phyloP scores from a whole-genome alignment of 2,329 filamentous ascomycete species.

The Aspergillus sp. region DNA sequence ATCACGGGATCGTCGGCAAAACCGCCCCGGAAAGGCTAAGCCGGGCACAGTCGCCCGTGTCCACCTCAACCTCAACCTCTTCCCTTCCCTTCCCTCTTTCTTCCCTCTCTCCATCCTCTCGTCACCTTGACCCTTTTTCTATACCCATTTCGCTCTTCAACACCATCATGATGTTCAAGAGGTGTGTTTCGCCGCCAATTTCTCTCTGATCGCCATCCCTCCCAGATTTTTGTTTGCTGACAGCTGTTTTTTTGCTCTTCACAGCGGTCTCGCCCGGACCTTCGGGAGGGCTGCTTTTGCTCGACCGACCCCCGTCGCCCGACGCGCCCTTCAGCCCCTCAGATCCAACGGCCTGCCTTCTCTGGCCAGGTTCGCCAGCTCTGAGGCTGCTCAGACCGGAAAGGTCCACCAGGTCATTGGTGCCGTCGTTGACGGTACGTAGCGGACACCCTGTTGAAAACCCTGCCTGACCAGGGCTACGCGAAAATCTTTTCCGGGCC shows the following conservation, averaged over 20 bases:
- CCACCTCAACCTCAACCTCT: constrained; percentile 23
- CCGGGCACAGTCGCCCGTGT: constrained; percentile 26
- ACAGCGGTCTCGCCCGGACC: constrained; percentile 62
- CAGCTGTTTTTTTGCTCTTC: constrained; percentile 27
- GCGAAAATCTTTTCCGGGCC: constrained; percentile 41
- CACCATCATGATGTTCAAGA: constrained; percentile 58
- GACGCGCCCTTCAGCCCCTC: constrained; percentile 54
- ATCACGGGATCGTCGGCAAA: constrained; percentile 41
- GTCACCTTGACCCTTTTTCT: constrained; percentile 27
- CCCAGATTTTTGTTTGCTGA: constrained; percentile 15
- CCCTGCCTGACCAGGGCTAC: constrained; percentile 11
- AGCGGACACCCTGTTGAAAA: constrained; percentile 16
- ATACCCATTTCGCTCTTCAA: constrained; percentile 37
- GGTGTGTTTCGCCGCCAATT: constrained; percentile 40
- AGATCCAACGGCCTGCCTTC: constrained; percentile 55
- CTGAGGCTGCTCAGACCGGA: constrained; percentile 54
- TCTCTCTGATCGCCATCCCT: constrained; percentile 5
- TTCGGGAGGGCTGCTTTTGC: constrained; percentile 57
- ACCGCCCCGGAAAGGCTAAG: constrained; percentile 39
- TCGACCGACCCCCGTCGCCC: constrained; percentile 51
- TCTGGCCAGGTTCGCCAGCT: constrained; percentile 59
- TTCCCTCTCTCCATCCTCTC: constrained; percentile 28
- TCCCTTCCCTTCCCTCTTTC: constrained; percentile 24
- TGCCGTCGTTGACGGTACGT: constrained; percentile 96
- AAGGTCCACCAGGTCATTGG: constrained; percentile 83